A percentile compares a stretch with the other conserved stretches of the same genome.
These are phyloP conservation scores for Aspergillus nidulans DNA, from an alignment of 495 filamentous ascomycete species.

Conservation along the genomic window DNA sequence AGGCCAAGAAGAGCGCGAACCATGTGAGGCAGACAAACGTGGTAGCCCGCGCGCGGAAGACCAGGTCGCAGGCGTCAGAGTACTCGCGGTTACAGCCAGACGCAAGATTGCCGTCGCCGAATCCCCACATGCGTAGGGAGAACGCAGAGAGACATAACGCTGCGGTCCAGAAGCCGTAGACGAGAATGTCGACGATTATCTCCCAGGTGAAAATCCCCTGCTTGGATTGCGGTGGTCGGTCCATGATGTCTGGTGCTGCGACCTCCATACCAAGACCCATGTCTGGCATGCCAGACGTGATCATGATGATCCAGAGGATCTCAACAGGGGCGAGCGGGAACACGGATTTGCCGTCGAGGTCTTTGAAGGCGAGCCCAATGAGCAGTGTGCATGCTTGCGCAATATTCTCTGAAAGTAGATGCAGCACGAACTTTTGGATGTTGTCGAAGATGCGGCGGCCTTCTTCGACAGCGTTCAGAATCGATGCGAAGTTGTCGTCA, in stretches of 20 bases:
- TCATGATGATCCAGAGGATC: conserved; percentile 76
- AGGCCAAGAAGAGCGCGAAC: conserved; percentile 71
- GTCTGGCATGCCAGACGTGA: conserved; percentile 67
- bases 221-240: conserved; percentile 60
- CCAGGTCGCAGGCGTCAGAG: conserved; percentile 52
- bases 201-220: conserved; percentile 66
- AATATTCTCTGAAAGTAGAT: conserved; percentile 68
- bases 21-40: conserved; percentile 70
- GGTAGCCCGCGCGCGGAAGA: conserved; percentile 68
- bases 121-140: conserved; percentile 61
- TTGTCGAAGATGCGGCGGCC: conserved; percentile 72
- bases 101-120: conserved; percentile 62
- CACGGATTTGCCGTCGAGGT: conserved; percentile 56
- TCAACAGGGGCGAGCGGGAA: conserved; percentile 70
- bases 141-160: conserved; percentile 63
- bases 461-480: conserved; percentile 69
- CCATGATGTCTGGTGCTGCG: conserved; percentile 63
- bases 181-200: conserved; percentile 61
- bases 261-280: conserved; percentile 72
- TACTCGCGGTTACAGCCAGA: conserved; percentile 59
- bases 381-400: conserved; percentile 64
- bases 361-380: conserved; percentile 71
- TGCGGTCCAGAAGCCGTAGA: conserved; percentile 69
- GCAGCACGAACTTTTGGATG: conserved; percentile 73
- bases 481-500: conserved; percentile 81